Percentiles rank a stretch among this genome's conserved stretches.
phyloP scores from a whole-genome alignment of 1,284 basidiomycete species.

The Tilletia walkeri region DNA sequence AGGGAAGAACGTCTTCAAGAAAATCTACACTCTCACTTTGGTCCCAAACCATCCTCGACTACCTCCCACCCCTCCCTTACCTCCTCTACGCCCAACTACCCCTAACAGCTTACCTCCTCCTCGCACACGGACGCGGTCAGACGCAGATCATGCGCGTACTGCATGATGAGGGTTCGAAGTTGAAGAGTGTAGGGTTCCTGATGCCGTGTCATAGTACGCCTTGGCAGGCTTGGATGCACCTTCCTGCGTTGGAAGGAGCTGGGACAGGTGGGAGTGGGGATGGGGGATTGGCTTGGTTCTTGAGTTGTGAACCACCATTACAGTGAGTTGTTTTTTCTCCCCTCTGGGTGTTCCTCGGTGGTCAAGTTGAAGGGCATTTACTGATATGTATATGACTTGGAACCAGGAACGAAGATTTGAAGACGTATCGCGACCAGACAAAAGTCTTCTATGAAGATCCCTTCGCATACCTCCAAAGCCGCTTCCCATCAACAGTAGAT shows the following conservation, averaged over 20 bases:
- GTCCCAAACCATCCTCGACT: neutral
- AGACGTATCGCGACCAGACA: conserved; percentile 75
- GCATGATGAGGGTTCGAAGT: conserved; percentile 26
- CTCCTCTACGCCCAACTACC: conserved; percentile 34
- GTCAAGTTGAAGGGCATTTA: no score
- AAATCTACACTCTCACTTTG: neutral
- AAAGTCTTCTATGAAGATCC: conserved; percentile 79
- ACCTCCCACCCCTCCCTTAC: neutral
- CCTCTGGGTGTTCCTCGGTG: no score
- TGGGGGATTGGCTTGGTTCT: conserved; percentile 34
- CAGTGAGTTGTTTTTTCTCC: neutral
- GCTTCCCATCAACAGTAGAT: conserved; percentile 69
- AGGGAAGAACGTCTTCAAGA: neutral
- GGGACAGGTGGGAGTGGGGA: conserved; percentile 17
- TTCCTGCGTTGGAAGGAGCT: neutral
- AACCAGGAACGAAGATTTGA: neutral
- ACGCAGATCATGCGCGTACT: conserved; percentile 32
- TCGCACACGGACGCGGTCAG: conserved; percentile 39
- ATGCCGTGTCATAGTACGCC: conserved; percentile 99
- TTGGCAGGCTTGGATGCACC: conserved; percentile 84
- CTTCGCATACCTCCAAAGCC: conserved; percentile 64
- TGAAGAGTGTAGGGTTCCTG: conserved; percentile 71
- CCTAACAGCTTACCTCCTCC: conserved; percentile 31
- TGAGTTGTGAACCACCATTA: conserved; percentile 35
- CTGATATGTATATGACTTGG: neutral